Evolutionary conservation across 805 yeast genomes (phyloP).

Genomic region (Zygosaccharomyces bailii): DNA sequence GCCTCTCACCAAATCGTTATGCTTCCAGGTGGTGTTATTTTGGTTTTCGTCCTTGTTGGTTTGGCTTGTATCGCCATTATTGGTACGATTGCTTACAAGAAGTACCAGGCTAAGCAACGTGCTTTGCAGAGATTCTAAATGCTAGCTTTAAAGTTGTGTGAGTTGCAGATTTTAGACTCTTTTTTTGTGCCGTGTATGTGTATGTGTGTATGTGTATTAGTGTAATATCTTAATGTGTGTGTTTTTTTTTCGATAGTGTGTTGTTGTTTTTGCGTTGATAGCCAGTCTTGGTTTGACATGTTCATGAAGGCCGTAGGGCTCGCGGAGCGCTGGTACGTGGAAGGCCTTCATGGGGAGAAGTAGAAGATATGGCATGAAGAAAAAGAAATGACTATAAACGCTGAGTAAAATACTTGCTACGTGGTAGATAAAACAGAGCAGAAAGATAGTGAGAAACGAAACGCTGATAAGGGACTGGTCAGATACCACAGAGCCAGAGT

Average conservation of each 20-base stretch:
- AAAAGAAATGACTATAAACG: too few relatives aligned
- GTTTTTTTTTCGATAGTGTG: neutral
- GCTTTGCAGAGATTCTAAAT: constrained; percentile 38
- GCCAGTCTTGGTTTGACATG: too few relatives aligned
- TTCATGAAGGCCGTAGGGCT: too few relatives aligned
- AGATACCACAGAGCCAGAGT: neutral
- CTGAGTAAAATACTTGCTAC: too few relatives aligned
- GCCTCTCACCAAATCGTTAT: constrained; percentile 28
- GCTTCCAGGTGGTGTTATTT: constrained; percentile 74
- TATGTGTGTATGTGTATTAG: constrained; percentile 8
- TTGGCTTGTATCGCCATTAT: constrained; percentile 36
- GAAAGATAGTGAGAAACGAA: too few relatives aligned
- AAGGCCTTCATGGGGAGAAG: too few relatives aligned
- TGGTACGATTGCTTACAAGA: constrained; percentile 32
- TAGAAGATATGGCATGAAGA: too few relatives aligned
- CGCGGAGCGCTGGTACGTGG: too few relatives aligned
- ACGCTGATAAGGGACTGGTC: too few relatives aligned
- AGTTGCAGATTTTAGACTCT: neutral
- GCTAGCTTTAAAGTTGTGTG: neutral
- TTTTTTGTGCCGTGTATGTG: constrained; percentile 7
- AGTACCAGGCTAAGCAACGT: constrained; percentile 37
- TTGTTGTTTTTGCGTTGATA: neutral
- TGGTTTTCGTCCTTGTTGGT: constrained; percentile 50
- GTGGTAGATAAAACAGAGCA: too few relatives aligned
- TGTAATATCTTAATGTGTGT: constrained; percentile 8